Conservation (phyloP, 768 basidiomycete species). For the Phaffia australis region DNA sequence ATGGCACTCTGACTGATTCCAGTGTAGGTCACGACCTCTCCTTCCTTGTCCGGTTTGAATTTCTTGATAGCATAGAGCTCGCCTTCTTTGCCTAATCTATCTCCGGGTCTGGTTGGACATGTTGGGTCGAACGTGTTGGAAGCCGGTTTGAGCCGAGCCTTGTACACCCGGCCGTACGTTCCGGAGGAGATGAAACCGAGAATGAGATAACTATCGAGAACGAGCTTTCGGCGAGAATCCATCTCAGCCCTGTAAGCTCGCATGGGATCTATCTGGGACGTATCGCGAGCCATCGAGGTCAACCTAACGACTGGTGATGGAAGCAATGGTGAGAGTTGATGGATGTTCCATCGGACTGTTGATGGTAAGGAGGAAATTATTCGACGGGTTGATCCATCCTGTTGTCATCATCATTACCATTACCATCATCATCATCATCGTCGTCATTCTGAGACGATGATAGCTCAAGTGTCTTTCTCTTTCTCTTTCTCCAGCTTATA, state of each 20-base stretch:
- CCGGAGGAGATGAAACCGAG: conserved; percentile 97
- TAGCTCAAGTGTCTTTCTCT: too few species aligned
- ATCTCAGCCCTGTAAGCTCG: not conserved
- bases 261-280: conserved; percentile 28
- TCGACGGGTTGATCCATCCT: too few species aligned
- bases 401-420: too few species aligned
- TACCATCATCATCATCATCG: too few species aligned
- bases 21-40: conserved; percentile 87
- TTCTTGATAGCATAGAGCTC: conserved; percentile 93
- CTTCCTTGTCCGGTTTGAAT: conserved; percentile 99
- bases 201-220: conserved; percentile 75
- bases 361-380: too few species aligned
- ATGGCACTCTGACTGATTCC: conserved; percentile 97
- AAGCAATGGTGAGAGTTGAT: too few species aligned
- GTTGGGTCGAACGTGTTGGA: conserved; percentile 31
- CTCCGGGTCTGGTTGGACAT: conserved; percentile 48
- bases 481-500: too few species aligned
- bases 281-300: too few species aligned
- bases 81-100: conserved; percentile 47
- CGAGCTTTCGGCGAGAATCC: conserved; percentile 37
- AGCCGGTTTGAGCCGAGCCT: conserved; percentile 46
- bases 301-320: too few species aligned
- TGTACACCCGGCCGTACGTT: conserved; percentile 98
- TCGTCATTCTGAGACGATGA: too few species aligned
- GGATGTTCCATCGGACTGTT: too few species aligned